Base-by-base conservation (phyloP, 1,139 yeast species). In the Saccharomyces hybrid region DNA sequence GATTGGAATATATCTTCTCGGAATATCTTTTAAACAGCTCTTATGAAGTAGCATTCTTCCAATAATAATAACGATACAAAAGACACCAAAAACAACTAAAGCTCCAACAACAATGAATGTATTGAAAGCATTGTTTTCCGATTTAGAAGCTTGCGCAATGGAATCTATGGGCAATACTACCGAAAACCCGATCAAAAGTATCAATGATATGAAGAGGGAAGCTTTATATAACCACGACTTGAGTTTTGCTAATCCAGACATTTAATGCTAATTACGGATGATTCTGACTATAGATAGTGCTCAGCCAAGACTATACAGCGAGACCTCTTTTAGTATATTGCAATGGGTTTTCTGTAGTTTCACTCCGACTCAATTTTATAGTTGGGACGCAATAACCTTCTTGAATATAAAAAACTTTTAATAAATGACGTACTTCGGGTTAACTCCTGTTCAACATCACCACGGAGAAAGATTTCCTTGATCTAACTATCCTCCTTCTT, bases 91-190 rank as follows among this genome's bases (percentile, higher is more conserved):
- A 3, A 82, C 73, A 3, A 82, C 88, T 63, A 88, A 79, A 7
- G 86, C 89, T 51, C 83, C 81, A 23, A 88, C 82, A 38, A 90
- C 90, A 59, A 87, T 85, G 60, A 87, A 83, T 19, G 86, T 79
- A 66, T 88, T 86, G 69, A 88, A 57, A 0, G 75, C 76, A 54
- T 71, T 81, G 55, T 80, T 80, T 23, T 79, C 73, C 1, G 81
- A 71, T 47, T 78, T 74, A 1, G 78, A 68, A 2, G 91, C 83
- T 69, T 85, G 91, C 1, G 81, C 80, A 57, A 86, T 78, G 50
- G 86, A 83, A 69, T 88, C 95, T n/a, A 86, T 77, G 1, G 90
- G 90, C 0, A 90, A 78, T 7, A 84, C 87, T 2, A 84, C 74
- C 8, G 84, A 73, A 56, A 87, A 78, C 2, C 82, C 86, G 32